Percentiles rank a stretch among this genome's conserved stretches.
These are phyloP conservation scores for Pseudomassariella vexata DNA, from an alignment of 2,329 filamentous ascomycete genomes.

Conservation along the genomic window DNA sequence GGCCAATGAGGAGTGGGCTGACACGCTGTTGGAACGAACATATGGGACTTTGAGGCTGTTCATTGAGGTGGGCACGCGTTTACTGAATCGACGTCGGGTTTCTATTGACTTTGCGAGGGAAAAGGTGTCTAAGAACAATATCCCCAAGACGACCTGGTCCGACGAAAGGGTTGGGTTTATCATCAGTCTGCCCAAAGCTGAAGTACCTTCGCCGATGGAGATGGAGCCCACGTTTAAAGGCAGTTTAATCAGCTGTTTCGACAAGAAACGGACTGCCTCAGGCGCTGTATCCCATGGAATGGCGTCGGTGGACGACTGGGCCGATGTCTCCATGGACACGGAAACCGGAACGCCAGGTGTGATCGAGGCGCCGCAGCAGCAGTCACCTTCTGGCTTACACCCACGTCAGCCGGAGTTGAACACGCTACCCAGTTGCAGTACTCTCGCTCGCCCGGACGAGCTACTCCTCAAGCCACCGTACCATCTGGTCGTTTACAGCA, in stretches of 20 bases:
- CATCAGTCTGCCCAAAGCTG: constrained; percentile 28
- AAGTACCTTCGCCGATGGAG: constrained; percentile 24
- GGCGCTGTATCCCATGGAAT: constrained; percentile 2
- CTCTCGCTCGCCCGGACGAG: constrained; percentile 40
- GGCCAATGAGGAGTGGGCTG: constrained; percentile 33
- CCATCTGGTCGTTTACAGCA: constrained; percentile 33
- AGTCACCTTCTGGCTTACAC: neutral
- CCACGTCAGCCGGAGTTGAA: constrained; percentile 14
- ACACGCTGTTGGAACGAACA: constrained; percentile 33
- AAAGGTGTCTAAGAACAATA: constrained; percentile 17
- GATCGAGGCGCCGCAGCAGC: constrained; percentile 1
- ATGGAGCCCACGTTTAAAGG: constrained; percentile 29
- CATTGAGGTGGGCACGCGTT: constrained; percentile 30
- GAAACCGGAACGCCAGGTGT: constrained; percentile 16
- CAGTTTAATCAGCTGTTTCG: constrained; percentile 29
- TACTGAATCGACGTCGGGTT: too few species aligned
- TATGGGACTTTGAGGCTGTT: constrained; percentile 25
- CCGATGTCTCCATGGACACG: constrained; percentile 31
- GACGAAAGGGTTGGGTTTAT: constrained; percentile 29
- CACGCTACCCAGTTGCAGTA: constrained; percentile 33
- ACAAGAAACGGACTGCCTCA: constrained; percentile 9
- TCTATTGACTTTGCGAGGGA: neutral
- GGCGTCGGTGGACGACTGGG: constrained; percentile 34
- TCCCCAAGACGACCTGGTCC: constrained; percentile 31
- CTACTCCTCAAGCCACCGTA: constrained; percentile 42